Percentiles rank a stretch among this genome's conserved stretches.
Evolutionary conservation across 2,329 filamentous ascomycete genomes (phyloP).

Genomic region (Byssoonygena ceratinophila): DNA sequence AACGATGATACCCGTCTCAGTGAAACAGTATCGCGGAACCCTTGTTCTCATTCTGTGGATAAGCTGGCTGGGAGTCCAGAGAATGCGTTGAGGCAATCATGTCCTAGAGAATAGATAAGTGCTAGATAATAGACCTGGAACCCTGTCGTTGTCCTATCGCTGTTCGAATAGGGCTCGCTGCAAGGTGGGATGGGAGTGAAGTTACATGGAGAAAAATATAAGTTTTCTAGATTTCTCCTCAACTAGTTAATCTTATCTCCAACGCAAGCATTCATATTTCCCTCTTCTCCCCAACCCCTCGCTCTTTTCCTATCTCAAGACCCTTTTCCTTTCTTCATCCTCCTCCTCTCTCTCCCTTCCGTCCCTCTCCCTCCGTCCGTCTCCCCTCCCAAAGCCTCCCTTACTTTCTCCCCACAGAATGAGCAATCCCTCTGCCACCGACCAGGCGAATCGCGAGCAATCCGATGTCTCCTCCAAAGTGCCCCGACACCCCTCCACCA

Average conservation of each 20-base stretch:
- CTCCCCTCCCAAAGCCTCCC: slow-evolving; percentile 21
- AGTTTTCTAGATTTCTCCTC: background rate
- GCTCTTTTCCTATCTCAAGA: slow-evolving; percentile 20
- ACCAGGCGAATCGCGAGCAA: slow-evolving; percentile 19
- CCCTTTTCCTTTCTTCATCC: slow-evolving; percentile 15
- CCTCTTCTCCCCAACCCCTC: background rate
- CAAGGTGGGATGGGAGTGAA: slow-evolving; percentile 6
- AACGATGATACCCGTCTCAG: slow-evolving; percentile 7
- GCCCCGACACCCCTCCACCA: slow-evolving; percentile 36
- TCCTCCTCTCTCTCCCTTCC: slow-evolving; percentile 10
- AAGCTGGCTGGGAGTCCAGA: background rate
- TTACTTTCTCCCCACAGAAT: slow-evolving; percentile 25
- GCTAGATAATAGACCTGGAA: background rate
- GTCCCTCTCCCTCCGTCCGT: slow-evolving; percentile 11
- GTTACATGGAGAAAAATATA: slow-evolving; percentile 1
- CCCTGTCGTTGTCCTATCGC: slow-evolving; percentile 4
- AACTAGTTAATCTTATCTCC: background rate
- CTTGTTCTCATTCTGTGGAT: background rate
- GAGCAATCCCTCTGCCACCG: slow-evolving; percentile 28
- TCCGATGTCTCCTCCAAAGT: slow-evolving; percentile 33
- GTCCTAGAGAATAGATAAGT: background rate
- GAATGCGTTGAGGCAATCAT: background rate
- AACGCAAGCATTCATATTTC: slow-evolving; percentile 7
- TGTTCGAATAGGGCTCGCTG: background rate
- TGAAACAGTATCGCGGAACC: slow-evolving; percentile 8